phyloP scores from a whole-genome alignment of 1,139 yeast genomes.

The Pichia cactophila region DNA sequence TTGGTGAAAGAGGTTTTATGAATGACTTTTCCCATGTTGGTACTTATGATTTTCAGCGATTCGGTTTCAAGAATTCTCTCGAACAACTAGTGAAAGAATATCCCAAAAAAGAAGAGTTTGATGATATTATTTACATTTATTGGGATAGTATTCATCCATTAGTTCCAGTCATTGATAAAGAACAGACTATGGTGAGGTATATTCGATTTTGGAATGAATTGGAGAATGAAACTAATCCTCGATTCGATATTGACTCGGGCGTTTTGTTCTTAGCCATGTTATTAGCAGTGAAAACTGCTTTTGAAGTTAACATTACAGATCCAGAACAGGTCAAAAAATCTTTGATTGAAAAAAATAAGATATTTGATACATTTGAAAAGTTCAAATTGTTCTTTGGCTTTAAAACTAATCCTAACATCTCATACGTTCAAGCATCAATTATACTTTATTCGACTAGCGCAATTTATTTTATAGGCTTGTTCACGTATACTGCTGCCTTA shows the following conservation, averaged over 20 bases:
- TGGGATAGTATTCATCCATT: slow-evolving; percentile 16
- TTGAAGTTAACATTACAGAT: slow-evolving; percentile 9
- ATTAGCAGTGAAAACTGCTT: slow-evolving; percentile 11
- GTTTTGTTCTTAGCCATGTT: slow-evolving; percentile 14
- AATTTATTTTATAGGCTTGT: slow-evolving; percentile 13
- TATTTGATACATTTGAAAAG: slow-evolving; percentile 11
- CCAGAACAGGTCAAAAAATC: background rate
- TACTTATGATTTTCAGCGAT: slow-evolving; percentile 10
- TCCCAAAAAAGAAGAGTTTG: slow-evolving; percentile 13
- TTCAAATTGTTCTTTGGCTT: slow-evolving; percentile 12
- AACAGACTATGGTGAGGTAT: slow-evolving; percentile 7
- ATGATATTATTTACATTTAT: slow-evolving; percentile 9
- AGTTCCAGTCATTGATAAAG: slow-evolving; percentile 14
- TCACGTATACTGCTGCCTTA: slow-evolving; percentile 13
- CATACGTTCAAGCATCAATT: slow-evolving; percentile 14
- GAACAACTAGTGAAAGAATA: slow-evolving; percentile 8
- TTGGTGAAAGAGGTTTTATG: slow-evolving; percentile 4
- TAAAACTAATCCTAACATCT: slow-evolving; percentile 10
- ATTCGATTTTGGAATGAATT: slow-evolving; percentile 12
- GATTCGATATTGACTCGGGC: slow-evolving; percentile 14
- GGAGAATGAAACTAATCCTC: slow-evolving; percentile 1
- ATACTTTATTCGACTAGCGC: slow-evolving; percentile 12
- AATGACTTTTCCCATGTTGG: slow-evolving; percentile 5
- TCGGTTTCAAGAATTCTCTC: slow-evolving; percentile 2
- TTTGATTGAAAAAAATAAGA: slow-evolving; percentile 3